Percentiles rank a stretch among this genome's conserved stretches.
These are phyloP conservation scores for Trypanosoma mega DNA, from an alignment of 208 protist genomes.

Conservation along the genomic window DNA sequence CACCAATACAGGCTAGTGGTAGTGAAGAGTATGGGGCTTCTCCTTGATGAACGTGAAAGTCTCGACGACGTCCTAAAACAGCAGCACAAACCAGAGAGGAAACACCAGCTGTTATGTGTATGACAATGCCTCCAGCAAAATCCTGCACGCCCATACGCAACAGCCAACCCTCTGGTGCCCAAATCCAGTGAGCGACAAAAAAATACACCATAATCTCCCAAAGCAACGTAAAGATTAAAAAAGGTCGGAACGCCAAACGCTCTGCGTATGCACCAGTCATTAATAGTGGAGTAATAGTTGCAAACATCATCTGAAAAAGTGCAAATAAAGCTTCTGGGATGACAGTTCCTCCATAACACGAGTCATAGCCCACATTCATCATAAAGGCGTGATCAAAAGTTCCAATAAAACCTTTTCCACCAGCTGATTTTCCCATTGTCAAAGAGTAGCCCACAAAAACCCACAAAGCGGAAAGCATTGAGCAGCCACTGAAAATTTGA, in stretches of 20 bases:
- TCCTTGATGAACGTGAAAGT: slow-evolving; percentile 36
- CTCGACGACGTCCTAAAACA: slow-evolving; percentile 28
- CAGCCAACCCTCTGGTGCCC: slow-evolving; percentile 50
- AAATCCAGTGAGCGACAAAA: slow-evolving; percentile 74
- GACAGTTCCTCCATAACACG: slow-evolving; percentile 10
- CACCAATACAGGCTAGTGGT: slow-evolving; percentile 43
- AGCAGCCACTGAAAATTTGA: slow-evolving; percentile 43
- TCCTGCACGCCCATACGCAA: slow-evolving; percentile 40
- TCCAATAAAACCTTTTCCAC: slow-evolving; percentile 19
- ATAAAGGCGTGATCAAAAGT: slow-evolving; percentile 23
- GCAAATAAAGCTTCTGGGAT: slow-evolving; percentile 45
- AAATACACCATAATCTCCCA: slow-evolving; percentile 82
- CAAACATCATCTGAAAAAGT: slow-evolving; percentile 86
- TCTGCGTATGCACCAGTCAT: slow-evolving; percentile 68
- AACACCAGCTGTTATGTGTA: slow-evolving; percentile 63
- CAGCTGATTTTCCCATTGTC: slow-evolving; percentile 28
- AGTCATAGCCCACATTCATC: slow-evolving; percentile 3
- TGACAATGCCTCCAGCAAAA: slow-evolving; percentile 80
- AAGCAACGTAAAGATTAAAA: slow-evolving; percentile 46
- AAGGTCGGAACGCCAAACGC: slow-evolving; percentile 25
- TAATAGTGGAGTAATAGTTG: slow-evolving; percentile 67
- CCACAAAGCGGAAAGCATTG: slow-evolving; percentile 31
- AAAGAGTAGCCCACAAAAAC: slow-evolving; percentile 52
- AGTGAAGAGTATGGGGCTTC: slow-evolving; percentile 38
- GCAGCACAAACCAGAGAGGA: slow-evolving; percentile 31